Conservation (phyloP, 129 eudicot species). For the Chrysanthemum lavandulifolium region DNA sequence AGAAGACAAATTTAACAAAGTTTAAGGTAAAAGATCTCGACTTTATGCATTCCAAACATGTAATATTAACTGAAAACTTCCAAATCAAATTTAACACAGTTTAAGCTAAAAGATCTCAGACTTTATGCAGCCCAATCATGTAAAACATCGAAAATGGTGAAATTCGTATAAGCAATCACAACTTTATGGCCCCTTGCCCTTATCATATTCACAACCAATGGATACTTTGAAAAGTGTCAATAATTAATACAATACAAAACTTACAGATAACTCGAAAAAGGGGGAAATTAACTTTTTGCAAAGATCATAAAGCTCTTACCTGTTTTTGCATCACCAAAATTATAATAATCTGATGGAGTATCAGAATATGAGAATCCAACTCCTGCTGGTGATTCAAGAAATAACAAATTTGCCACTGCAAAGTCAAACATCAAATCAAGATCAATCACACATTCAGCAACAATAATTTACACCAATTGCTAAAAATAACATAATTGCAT, state of each 20-base stretch:
- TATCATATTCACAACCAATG: background rate
- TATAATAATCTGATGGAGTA: constrained; percentile 76
- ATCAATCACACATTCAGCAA: constrained; percentile 14
- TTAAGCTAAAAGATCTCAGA: constrained; percentile 27
- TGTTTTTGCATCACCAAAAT: constrained; percentile 78
- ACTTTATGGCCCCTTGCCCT: background rate
- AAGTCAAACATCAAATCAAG: constrained; percentile 19
- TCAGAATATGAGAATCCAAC: constrained; percentile 95
- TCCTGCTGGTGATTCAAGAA: constrained; percentile 98
- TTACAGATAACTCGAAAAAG: constrained; percentile 4
- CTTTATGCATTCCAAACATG: constrained; percentile 16
- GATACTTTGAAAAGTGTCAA: constrained; percentile 10
- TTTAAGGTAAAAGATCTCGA: constrained; percentile 20
- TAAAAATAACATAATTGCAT: background rate
- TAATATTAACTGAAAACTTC: constrained; percentile 7
- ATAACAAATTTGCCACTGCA: constrained; percentile 97
- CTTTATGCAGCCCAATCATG: constrained; percentile 20
- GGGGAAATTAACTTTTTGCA: background rate
- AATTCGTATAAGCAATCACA: constrained; percentile 23
- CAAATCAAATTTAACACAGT: constrained; percentile 17
- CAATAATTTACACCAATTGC: background rate
- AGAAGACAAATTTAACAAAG: constrained; percentile 12
- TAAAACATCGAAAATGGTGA: constrained; percentile 16
- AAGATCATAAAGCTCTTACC: constrained; percentile 43
- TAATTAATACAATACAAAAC: background rate